phyloP scores from a whole-genome alignment of 2,329 filamentous ascomycete genomes.

The Colletotrichum sp. region DNA sequence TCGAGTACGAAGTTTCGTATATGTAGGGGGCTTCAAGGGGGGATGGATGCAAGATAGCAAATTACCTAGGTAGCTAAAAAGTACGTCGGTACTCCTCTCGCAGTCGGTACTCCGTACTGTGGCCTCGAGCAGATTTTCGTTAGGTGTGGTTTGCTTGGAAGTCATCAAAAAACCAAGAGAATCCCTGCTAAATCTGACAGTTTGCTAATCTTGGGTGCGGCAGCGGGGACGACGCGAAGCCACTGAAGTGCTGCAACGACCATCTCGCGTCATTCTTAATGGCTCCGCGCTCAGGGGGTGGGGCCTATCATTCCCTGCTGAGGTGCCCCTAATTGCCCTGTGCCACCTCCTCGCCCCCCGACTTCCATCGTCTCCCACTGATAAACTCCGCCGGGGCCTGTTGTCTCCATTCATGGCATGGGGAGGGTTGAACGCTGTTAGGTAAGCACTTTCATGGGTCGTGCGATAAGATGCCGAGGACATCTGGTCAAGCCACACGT shows the following conservation, averaged over 20 bases:
- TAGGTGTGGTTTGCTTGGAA: slow-evolving; percentile 17
- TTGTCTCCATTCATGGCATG: not conserved
- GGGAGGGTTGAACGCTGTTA: not conserved
- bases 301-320: slow-evolving; percentile 1
- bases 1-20: slow-evolving; percentile 4
- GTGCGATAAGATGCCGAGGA: not conserved
- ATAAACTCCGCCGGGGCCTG: not conserved
- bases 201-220: slow-evolving; percentile 18
- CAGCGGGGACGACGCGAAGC: slow-evolving; percentile 11
- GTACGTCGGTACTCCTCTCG: not conserved
- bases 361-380: not conserved
- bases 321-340: not conserved
- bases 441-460: not conserved
- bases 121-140: slow-evolving; percentile 2
- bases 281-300: slow-evolving; percentile 11
- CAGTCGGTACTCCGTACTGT: not conserved
- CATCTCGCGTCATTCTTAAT: slow-evolving; percentile 11
- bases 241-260: slow-evolving; percentile 7
- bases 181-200: slow-evolving; percentile 16
- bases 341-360: not conserved
- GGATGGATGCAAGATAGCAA: not conserved
- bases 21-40: slow-evolving; percentile 15
- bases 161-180: slow-evolving; percentile 3
- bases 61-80: not conserved
- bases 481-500: not conserved